phyloP scores from a whole-genome alignment of 257 asterid species.

The Petunia axillaris region DNA sequence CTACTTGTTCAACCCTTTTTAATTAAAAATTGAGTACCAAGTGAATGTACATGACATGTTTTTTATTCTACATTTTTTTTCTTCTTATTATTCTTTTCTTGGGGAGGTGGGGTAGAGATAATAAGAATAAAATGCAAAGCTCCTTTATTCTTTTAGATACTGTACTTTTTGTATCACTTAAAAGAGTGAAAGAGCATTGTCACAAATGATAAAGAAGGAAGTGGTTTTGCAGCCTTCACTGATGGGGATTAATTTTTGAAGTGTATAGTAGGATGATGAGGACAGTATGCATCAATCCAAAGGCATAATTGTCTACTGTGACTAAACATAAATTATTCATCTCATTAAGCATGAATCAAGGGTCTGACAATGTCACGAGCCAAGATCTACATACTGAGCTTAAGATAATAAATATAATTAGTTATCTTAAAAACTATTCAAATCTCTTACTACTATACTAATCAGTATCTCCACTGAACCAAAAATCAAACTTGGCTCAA shows the following conservation, averaged over 20 bases:
- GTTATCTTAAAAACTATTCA: constrained; percentile 20
- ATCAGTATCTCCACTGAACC: background rate
- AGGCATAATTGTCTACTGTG: constrained; percentile 22
- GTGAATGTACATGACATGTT: background rate
- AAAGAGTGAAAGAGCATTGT: background rate
- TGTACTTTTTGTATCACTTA: background rate
- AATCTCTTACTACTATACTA: background rate
- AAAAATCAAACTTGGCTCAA: background rate
- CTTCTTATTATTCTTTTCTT: background rate
- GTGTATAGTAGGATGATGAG: constrained; percentile 24
- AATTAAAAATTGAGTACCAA: too few relatives aligned
- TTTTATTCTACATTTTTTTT: background rate
- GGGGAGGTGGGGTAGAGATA: background rate
- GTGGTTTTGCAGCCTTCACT: background rate
- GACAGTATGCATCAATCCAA: constrained; percentile 27
- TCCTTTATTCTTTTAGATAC: background rate
- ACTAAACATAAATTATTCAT: constrained; percentile 15
- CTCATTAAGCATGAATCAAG: constrained; percentile 16
- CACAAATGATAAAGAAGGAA: background rate
- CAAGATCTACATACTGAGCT: constrained; percentile 21
- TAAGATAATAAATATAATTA: background rate
- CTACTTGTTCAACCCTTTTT: background rate
- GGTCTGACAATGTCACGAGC: constrained; percentile 34
- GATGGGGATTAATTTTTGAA: background rate
- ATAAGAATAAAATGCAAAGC: background rate